Percentiles rank a stretch among this genome's conserved stretches.
Evolutionary conservation across 2,329 filamentous ascomycete species (phyloP).

Genomic region (Aureobasidium sp.): DNA sequence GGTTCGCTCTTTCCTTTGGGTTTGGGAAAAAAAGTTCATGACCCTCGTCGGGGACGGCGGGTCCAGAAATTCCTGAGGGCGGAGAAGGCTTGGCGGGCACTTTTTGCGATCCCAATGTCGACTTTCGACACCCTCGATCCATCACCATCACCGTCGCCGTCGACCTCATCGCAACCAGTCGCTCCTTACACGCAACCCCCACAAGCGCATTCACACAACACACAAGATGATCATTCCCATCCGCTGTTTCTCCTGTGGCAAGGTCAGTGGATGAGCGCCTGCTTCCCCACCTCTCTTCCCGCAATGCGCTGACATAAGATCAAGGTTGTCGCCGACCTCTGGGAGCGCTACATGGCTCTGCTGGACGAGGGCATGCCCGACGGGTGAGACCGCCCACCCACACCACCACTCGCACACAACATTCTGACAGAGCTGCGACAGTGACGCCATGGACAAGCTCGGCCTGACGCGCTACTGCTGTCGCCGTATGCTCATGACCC

Average conservation of each 20-base stretch:
- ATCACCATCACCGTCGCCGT: not conserved
- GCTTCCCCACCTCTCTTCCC: not conserved
- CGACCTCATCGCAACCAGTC: not conserved
- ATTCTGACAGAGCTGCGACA: constrained; percentile 31
- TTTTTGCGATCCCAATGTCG: not conserved
- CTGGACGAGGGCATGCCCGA: constrained; percentile 57
- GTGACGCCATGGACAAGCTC: constrained; percentile 92
- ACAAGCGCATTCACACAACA: not conserved
- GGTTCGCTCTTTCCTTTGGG: too few species aligned
- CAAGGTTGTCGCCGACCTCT: constrained; percentile 92
- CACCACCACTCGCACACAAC: not conserved
- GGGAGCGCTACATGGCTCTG: constrained; percentile 88
- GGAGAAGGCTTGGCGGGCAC: not conserved
- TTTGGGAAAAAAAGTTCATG: not conserved
- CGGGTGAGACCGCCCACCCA: constrained; percentile 20
- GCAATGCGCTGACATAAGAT: constrained; percentile 1
- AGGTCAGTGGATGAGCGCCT: constrained; percentile 51
- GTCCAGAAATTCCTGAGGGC: constrained; percentile 5
- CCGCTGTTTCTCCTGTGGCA: constrained; percentile 97
- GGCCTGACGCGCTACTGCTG: constrained; percentile 96
- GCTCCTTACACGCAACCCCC: not conserved
- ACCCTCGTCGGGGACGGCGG: not conserved
- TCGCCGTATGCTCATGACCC: constrained; percentile 98
- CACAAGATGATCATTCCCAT: constrained; percentile 88
- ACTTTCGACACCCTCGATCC: not conserved